Evolutionary conservation across 2,329 filamentous ascomycete species (phyloP), one percentile per base, ranked within the genome.

Genomic region (Colletotrichum sp.): DNA sequence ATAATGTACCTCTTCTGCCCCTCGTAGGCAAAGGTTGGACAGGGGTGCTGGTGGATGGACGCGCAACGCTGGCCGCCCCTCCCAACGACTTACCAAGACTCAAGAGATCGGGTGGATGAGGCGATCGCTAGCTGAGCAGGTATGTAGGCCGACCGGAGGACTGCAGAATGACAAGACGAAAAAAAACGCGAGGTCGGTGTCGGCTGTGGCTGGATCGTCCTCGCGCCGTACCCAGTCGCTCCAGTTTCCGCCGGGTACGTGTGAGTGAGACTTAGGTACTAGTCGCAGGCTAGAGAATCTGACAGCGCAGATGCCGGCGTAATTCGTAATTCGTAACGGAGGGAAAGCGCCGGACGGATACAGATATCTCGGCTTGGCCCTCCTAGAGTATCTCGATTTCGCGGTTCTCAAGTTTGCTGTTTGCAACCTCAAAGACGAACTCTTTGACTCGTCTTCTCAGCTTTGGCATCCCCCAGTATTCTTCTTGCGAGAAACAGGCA

Each of bases 51-150:
- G 49, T 39, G 66, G 24, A 55, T 26, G 44, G 73, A 73, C 64
- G 70, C 73, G 73, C 73, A 76, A 76, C 57, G 65, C 59, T 65
- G 52, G 44, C 44, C 32, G 34, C 73, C 32, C 44, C 21, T 34
- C 30, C 24, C 24, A 68, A 57, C n/a, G 6, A 28, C n/a, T 52
- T 7, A 52, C 30, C 34, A 32, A 49, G 70, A 52, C 72, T 67
- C 49, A 10, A 55, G 34, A 52, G 73, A 76, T 72, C 70, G 69
- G 64, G 64, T 76, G 69, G 69, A 65, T 64, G 73, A 73, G 73
- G 57, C 73, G 64, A 76, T 76, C 73, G 73, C 73, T 76, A 71
- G 63, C 57, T 39, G 73, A 72, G 57, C 26, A 60, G 15, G 28
- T 18, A 5, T 39, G 36, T 18, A 44, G 52, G 52, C 62, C 36